Percentiles rank a stretch among this genome's conserved stretches.
Evolutionary conservation across 768 basidiomycete species (phyloP).

Genomic region (Termitomyces sp.): DNA sequence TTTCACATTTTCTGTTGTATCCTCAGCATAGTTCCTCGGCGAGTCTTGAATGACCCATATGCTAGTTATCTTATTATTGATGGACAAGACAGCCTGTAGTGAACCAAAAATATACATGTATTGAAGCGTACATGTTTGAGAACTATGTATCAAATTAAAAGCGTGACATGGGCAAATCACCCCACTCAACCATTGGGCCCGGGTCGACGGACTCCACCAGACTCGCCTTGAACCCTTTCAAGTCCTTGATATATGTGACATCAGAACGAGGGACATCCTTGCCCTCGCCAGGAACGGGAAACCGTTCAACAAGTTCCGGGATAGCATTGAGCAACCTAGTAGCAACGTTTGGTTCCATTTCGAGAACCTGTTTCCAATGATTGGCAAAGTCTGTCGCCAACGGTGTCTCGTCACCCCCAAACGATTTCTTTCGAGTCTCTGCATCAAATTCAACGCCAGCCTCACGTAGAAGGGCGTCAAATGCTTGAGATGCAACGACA

Average conservation of each 20-base stretch:
- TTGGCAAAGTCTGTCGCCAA: constrained; percentile 54
- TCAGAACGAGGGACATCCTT: constrained; percentile 40
- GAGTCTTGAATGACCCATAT: not conserved
- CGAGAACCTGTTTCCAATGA: constrained; percentile 55
- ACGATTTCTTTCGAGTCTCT: constrained; percentile 45
- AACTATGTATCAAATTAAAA: constrained; percentile 31
- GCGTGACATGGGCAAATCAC: constrained; percentile 62
- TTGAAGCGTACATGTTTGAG: not conserved
- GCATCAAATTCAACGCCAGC: constrained; percentile 48
- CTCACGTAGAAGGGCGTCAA: constrained; percentile 49
- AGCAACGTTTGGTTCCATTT: constrained; percentile 35
- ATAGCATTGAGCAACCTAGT: constrained; percentile 50
- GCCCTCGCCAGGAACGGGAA: constrained; percentile 54
- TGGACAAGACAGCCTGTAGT: not conserved
- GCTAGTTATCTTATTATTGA: not conserved
- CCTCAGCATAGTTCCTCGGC: not conserved
- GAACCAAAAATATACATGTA: not conserved
- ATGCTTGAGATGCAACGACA: constrained; percentile 55
- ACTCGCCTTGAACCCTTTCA: constrained; percentile 60
- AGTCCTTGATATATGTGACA: constrained; percentile 63
- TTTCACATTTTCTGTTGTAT: not conserved
- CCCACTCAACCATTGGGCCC: constrained; percentile 71
- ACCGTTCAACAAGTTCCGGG: constrained; percentile 49
- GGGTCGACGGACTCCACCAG: constrained; percentile 54
- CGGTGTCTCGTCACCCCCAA: constrained; percentile 55